Conservation (phyloP, 2,329 filamentous ascomycete species). For the Cladobotryum mycophilum region DNA sequence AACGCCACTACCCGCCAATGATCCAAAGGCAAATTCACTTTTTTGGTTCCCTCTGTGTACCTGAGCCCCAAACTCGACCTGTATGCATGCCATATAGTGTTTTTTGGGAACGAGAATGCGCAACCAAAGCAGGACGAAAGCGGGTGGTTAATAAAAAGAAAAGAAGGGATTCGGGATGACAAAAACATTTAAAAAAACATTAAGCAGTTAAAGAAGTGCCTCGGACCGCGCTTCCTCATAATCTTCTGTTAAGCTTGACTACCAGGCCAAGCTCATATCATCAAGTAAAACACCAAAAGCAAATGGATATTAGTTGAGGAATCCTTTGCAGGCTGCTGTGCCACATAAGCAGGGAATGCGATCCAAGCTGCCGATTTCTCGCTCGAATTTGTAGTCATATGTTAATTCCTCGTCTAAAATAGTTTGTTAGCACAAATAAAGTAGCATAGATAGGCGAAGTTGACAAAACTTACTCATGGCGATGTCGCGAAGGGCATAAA, state of each 20-base stretch:
- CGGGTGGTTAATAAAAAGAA: not conserved
- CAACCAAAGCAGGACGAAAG: conserved; percentile 2
- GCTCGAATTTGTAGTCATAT: conserved; percentile 99
- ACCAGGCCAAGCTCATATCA: not conserved
- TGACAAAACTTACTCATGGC: conserved; percentile 68
- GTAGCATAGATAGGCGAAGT: not conserved
- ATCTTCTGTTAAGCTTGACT: not conserved
- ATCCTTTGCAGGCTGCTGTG: conserved; percentile 93
- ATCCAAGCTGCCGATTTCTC: conserved; percentile 89
- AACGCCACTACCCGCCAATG: conserved; percentile 12
- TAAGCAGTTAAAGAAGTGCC: conserved; percentile 3
- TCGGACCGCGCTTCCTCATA: not conserved
- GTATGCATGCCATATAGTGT: conserved; percentile 2
- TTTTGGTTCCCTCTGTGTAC: conserved; percentile 5
- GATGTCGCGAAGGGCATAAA: conserved; percentile 95
- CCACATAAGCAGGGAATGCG: conserved; percentile 97
- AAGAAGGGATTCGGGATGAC: not conserved
- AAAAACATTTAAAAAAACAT: not conserved
- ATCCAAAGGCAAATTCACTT: conserved; percentile 14
- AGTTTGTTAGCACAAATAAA: conserved; percentile 17
- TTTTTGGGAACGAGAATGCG: not conserved
- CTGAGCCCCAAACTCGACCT: not conserved
- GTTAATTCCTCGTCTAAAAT: conserved; percentile 89
- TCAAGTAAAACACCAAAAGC: not conserved
- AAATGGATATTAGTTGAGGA: conserved; percentile 73